Base-by-base conservation (phyloP, 2,329 filamentous ascomycete genomes). In the Coleophoma cylindrospora region DNA sequence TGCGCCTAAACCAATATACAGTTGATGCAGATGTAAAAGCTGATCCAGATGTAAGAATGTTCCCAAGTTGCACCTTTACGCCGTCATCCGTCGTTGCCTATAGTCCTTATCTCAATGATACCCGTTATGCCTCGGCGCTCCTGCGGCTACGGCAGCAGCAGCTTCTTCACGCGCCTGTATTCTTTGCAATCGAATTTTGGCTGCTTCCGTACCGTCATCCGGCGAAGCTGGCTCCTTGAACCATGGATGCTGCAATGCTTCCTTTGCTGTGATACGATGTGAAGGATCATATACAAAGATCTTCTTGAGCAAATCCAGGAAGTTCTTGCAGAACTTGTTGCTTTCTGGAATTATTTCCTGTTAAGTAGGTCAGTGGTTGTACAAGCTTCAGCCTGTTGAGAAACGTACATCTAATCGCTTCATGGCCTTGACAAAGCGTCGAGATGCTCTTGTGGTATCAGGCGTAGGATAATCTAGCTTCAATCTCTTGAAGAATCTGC, bases 341-440 rank as follows among this genome's bases (percentile, higher is more conserved):
- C 71, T 80, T 9, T 27, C 41, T 0, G 82, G 83, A 38, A 86
- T 84, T 47, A 86, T 85, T 54, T 86, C 81, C 83, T 86, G 15
- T 34, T 36, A n/a, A 17, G 43, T 17, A 50, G 62, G 49, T 70
- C 52, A 57, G 48, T 32, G 14, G 13, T 32, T 7, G 4, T 44
- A 15, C 27, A 27, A 10, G 9, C 27, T 27, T 27, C 9, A 27
- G 27, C 27, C 3, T 27, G 27, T 27, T 27, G 9, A 27, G 19
- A 13, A 6, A 69, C 79, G 56, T 70, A 87, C 83, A 53, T 78
- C 73, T 27, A 87, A 68, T 49, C 74, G 74, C 65, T 86, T 87
- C 84, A 87, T 87, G n/a, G 81, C 83, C 65, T 83, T 83, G 12
- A 87, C 84, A 60, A 86, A 87, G 59, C 81, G 73, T 54, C 76